Evolutionary conservation across 768 basidiomycete genomes (phyloP).

Genomic region (Hortiboletus flavorubellus): DNA sequence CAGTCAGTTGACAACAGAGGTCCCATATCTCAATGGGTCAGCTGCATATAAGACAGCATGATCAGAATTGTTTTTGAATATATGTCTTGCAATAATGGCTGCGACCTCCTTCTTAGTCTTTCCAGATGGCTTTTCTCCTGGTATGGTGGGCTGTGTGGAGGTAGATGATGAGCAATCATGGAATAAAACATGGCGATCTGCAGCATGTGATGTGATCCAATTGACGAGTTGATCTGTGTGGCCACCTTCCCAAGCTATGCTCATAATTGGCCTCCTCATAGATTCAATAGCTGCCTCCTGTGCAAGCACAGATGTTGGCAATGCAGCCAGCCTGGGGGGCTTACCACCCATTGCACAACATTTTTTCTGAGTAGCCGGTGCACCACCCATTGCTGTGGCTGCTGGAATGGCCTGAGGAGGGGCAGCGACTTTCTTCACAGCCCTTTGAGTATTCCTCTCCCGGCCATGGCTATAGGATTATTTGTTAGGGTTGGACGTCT

Average conservation of each 20-base stretch:
- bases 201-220: not conserved
- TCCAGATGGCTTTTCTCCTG: conserved; percentile 1
- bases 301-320: no score
- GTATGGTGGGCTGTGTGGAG: not conserved
- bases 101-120: conserved; percentile 4
- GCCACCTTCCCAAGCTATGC: not conserved
- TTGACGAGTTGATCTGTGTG: not conserved
- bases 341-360: not conserved
- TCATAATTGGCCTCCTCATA: not conserved
- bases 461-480: no score
- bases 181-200: not conserved
- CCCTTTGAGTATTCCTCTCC: no score
- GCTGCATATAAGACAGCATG: not conserved
- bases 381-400: not conserved
- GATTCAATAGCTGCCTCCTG: not conserved
- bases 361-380: not conserved
- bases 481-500: no score
- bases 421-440: no score
- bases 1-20: no score
- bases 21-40: not conserved
- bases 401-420: no score
- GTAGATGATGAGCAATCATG: not conserved
- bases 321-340: no score
- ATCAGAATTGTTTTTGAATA: conserved; percentile 1
- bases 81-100: not conserved